Percentiles rank a stretch among this genome's conserved stretches.
phyloP scores from a whole-genome alignment of 2,329 filamentous ascomycete species.

The Ambrosiella cleistominuta region DNA sequence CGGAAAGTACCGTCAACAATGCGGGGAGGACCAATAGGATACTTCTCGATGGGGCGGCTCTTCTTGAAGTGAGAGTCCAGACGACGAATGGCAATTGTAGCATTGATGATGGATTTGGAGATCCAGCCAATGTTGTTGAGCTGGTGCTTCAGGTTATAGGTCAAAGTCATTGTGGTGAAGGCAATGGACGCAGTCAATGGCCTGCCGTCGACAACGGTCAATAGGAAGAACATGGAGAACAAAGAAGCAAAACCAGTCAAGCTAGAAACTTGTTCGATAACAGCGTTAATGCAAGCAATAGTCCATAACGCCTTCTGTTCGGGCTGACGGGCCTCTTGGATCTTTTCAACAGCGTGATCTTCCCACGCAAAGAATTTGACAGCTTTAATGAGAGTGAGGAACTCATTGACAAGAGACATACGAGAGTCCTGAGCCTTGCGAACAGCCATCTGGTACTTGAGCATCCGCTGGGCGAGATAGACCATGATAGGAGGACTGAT shows the following conservation, averaged over 20 bases:
- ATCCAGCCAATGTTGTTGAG: constrained; percentile 17
- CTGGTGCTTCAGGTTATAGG: constrained; percentile 35
- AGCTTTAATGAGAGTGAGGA: constrained; percentile 37
- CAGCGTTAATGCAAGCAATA: constrained; percentile 29
- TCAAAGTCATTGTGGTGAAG: constrained; percentile 37
- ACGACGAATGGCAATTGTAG: constrained; percentile 30
- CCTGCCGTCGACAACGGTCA: constrained; percentile 29
- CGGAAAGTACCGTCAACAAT: constrained; percentile 31
- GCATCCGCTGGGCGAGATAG: constrained; percentile 31
- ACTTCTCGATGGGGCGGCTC: constrained; percentile 29
- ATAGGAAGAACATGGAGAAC: constrained; percentile 35
- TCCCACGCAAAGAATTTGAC: constrained; percentile 48
- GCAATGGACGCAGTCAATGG: constrained; percentile 37
- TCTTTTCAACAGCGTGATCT: constrained; percentile 31
- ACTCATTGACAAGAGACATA: constrained; percentile 40
- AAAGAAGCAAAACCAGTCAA: constrained; percentile 34
- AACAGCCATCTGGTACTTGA: constrained; percentile 31
- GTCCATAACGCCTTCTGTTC: constrained; percentile 39
- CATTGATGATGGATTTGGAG: constrained; percentile 25
- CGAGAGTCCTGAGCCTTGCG: constrained; percentile 38
- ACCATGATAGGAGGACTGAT: constrained; percentile 32
- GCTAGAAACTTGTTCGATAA: constrained; percentile 32
- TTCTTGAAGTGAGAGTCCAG: constrained; percentile 37
- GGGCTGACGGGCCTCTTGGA: constrained; percentile 29
- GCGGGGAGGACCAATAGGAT: constrained; percentile 31